A percentile compares a stretch with the other conserved stretches of the same genome.
Evolutionary conservation across 2,329 filamentous ascomycete species (phyloP).

Genomic region (Trichoderma endophyticum): DNA sequence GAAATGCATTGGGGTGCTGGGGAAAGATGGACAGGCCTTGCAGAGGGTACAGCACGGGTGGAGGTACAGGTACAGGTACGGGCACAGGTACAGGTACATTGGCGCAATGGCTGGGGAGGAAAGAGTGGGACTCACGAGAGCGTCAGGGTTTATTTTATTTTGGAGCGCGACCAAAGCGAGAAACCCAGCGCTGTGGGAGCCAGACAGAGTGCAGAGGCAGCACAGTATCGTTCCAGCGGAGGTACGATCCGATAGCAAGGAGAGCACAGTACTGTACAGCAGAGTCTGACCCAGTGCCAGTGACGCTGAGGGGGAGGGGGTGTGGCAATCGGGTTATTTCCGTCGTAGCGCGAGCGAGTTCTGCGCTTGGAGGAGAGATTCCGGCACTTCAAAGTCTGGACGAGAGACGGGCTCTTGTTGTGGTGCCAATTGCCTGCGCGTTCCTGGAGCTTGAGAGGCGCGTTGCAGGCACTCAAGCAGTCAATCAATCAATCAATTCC

Average conservation of each 20-base stretch:
- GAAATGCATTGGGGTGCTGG: conserved; percentile 21
- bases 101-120: background rate
- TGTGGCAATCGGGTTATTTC: conserved; percentile 35
- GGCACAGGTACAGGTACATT: background rate
- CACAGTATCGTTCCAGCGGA: background rate
- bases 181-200: conserved; percentile 27
- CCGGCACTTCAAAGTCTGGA: background rate
- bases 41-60: background rate
- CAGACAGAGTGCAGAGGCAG: background rate
- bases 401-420: background rate
- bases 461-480: background rate
- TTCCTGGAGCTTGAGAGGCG: background rate
- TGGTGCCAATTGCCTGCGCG: background rate
- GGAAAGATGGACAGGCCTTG: conserved; percentile 16
- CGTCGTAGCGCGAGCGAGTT: conserved; percentile 23
- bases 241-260: conserved; percentile 4
- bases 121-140: conserved; percentile 14
- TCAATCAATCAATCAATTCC: background rate
- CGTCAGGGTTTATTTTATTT: conserved; percentile 20
- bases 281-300: conserved; percentile 9
- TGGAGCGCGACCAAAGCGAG: background rate
- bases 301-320: conserved; percentile 20
- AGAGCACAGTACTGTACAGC: too few relatives aligned
- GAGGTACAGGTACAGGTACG: background rate
- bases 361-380: background rate